These are phyloP conservation scores for Penicillium fuscoglaucum DNA, from an alignment of 2,329 filamentous ascomycete species.

Conservation along the genomic window DNA sequence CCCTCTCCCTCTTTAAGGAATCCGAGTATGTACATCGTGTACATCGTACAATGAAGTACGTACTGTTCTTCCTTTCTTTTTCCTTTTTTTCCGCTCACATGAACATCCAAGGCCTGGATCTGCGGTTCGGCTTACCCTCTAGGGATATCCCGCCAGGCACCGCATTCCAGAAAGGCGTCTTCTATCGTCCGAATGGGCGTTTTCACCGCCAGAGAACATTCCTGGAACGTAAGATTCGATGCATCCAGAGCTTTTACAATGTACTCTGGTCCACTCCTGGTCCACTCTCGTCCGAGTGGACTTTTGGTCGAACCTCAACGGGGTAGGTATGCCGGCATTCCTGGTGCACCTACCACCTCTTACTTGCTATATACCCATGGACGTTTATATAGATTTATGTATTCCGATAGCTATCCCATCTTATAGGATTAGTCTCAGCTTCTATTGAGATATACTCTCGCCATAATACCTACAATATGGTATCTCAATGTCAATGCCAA, in stretches of 20 bases:
- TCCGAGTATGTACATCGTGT: not conserved
- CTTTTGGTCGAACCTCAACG: not conserved
- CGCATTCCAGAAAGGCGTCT: slow-evolving; percentile 2
- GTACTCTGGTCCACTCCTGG: slow-evolving; percentile 3
- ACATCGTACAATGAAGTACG: not conserved
- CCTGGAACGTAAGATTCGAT: not conserved
- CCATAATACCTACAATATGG: not conserved
- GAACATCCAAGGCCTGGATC: slow-evolving; percentile 28
- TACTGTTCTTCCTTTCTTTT: not conserved
- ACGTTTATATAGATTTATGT: not conserved
- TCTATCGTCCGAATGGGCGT: slow-evolving; percentile 21
- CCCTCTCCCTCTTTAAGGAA: slow-evolving; percentile 13
- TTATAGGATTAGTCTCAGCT: not conserved
- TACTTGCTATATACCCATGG: not conserved
- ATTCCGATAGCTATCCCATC: not conserved
- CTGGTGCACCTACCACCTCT: slow-evolving; percentile 14
- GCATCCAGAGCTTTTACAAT: not conserved
- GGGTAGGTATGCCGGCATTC: slow-evolving; percentile 13
- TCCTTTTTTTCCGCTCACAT: slow-evolving; percentile 35
- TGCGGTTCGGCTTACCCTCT: slow-evolving; percentile 35
- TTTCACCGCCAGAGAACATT: slow-evolving; percentile 11
- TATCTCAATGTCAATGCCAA: not conserved
- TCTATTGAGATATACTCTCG: too few relatives aligned
- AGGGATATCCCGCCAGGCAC: slow-evolving; percentile 31
- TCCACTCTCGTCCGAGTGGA: slow-evolving; percentile 14